These are phyloP conservation scores for Candida ipomoeae DNA, from an alignment of 805 yeast genomes.

Conservation along the genomic window DNA sequence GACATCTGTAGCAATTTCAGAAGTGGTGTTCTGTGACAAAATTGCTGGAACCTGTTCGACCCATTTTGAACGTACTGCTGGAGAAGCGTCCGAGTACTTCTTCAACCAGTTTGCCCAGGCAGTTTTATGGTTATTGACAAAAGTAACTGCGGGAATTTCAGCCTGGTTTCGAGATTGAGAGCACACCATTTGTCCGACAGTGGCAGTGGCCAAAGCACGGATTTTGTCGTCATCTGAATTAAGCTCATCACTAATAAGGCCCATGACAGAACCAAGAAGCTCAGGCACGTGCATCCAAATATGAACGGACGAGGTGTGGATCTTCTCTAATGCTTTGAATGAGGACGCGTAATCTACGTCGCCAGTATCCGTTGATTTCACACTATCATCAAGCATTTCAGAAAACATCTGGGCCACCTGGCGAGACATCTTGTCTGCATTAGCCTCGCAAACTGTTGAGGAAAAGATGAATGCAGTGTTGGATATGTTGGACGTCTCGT, in stretches of 20 bases:
- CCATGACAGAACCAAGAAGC: constrained; percentile 65
- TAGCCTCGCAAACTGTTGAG: constrained; percentile 61
- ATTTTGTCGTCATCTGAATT: constrained; percentile 63
- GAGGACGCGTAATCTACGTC: constrained; percentile 17
- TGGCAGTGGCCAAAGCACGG: constrained; percentile 64
- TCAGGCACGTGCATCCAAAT: constrained; percentile 81
- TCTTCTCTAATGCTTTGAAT: constrained; percentile 47
- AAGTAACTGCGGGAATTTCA: constrained; percentile 48
- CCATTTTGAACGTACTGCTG: constrained; percentile 68
- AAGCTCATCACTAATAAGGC: constrained; percentile 74
- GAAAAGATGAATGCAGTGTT: constrained; percentile 66
- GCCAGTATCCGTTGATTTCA: constrained; percentile 13
- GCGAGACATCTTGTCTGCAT: constrained; percentile 70
- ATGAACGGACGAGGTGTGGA: constrained; percentile 60
- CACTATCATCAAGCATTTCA: constrained; percentile 59
- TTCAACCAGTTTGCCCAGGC: constrained; percentile 72
- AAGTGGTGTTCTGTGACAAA: constrained; percentile 39
- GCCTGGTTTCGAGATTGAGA: constrained; percentile 26
- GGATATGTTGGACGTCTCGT: constrained; percentile 26
- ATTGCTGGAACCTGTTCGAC: constrained; percentile 51
- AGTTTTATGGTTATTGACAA: constrained; percentile 52
- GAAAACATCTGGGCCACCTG: constrained; percentile 75
- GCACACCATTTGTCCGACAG: constrained; percentile 62
- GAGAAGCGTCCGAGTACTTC: constrained; percentile 65
- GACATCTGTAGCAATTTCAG: constrained; percentile 41